Percentiles rank a stretch among this genome's conserved stretches.
Conservation (phyloP, 148 eudicot species). For the Oxyria digyna region DNA sequence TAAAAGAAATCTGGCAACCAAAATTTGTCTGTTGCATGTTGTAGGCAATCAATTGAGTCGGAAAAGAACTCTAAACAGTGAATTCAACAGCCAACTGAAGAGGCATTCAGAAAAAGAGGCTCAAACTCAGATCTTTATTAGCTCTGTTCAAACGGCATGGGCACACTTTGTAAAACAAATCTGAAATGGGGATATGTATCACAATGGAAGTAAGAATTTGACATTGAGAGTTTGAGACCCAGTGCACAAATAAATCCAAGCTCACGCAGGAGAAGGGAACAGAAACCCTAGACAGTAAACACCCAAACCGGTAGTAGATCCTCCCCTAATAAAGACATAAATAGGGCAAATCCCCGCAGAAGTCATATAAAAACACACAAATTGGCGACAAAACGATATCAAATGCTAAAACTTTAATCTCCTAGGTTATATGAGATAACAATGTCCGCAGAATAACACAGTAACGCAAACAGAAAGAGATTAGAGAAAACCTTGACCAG, state of each 20-base stretch:
- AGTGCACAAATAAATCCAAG: background rate
- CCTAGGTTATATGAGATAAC: background rate
- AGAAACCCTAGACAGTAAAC: background rate
- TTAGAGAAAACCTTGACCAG: background rate
- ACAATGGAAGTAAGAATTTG: background rate
- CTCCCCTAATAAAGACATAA: background rate
- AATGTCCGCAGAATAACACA: background rate
- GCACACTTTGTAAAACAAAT: background rate
- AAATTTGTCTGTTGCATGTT: background rate
- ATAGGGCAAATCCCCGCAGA: background rate
- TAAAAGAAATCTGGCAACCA: background rate
- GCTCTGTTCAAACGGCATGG: background rate
- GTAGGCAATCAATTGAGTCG: background rate
- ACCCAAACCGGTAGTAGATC: conserved; percentile 7
- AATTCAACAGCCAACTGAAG: background rate
- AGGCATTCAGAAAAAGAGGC: background rate
- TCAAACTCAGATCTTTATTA: background rate
- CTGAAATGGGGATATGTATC: background rate
- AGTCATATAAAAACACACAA: background rate
- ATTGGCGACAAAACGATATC: background rate
- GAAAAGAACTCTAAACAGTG: background rate
- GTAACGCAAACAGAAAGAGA: background rate
- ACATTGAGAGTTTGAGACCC: background rate
- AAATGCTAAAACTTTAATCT: background rate
- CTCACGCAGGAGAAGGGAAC: background rate